Evolutionary conservation across 139 green algal genomes (phyloP), one percentile per base, ranked within the genome.

Genomic region (Chlorella sp.): DNA sequence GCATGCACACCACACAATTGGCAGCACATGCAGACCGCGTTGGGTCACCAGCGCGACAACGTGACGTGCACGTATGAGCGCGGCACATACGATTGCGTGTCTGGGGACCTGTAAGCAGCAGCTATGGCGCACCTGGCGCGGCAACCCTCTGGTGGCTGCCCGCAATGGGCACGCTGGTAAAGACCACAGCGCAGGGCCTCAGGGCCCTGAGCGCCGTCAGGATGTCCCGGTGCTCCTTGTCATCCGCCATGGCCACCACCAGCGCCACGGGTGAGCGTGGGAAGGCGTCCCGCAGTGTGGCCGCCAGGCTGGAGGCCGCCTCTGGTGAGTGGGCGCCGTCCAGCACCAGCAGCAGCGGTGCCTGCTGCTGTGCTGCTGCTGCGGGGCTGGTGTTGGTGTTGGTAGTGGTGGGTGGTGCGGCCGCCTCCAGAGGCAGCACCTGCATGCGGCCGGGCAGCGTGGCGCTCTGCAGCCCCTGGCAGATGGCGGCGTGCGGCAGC

Each of bases 281-380:
- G 65, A 93, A 91, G 0, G 71, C 73, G 0, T 50, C 29, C 2
- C 78, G 68, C 34, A 91, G 64, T 29, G 86, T 84, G 23, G 68
- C 50, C 0, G 75, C 78, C 64, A 96, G 80, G 3, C 85, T 88
- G 10, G 61, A 50, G 0, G 89, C 86, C 10, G 88, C 92, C 32
- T 88, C 87, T 0, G 69, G 64, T 0, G 89, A 95, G 79, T 96
- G 91, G 0, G 90, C 90, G 0, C 89, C 90, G 77, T 96, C 91
- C 35, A 94, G 67, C 66, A 96, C 85, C 26, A 93, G 33, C 14
- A 32, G 32, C 55, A 31, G 55, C 55, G 10, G 62, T 35, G 66
- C 26, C 34, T 35, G 26, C 5, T 2, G 66, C 35, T 29, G 66
- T 2, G 3, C 26, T 33, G 66, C 5, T 62, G 66, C 32, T 30